phyloP scores from a whole-genome alignment of 176 grass and related monocot species.

The Canna indica region DNA sequence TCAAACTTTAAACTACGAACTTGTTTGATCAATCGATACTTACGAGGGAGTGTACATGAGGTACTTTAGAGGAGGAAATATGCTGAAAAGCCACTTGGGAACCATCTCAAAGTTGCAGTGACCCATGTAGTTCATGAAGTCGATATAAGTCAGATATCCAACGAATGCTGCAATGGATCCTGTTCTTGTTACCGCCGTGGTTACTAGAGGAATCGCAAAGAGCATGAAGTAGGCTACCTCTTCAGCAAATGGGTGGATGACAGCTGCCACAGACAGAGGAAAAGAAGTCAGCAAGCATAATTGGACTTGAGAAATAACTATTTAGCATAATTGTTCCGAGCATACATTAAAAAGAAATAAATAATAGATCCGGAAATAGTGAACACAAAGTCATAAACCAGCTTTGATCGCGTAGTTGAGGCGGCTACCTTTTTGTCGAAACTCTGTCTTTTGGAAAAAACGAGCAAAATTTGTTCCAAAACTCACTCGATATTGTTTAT shows the following conservation, averaged over 20 bases:
- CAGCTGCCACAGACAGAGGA: constrained; percentile 30
- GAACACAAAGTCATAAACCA: too few species aligned
- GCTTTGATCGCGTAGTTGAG: too few species aligned
- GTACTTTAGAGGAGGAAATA: constrained; percentile 76
- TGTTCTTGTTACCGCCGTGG: constrained; percentile 23
- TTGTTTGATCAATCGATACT: constrained; percentile 16
- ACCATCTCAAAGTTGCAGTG: constrained; percentile 93
- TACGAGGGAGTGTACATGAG: constrained; percentile 97
- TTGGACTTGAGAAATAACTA: too few species aligned
- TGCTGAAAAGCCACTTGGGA: constrained; percentile 51
- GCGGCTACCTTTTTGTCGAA: too few species aligned
- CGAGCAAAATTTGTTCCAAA: too few species aligned
- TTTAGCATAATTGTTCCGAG: too few species aligned
- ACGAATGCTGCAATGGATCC: constrained; percentile 27
- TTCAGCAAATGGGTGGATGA: constrained; percentile 86
- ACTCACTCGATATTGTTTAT: too few species aligned
- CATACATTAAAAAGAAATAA: too few species aligned
- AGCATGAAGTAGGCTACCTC: constrained; percentile 48
- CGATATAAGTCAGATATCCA: constrained; percentile 51
- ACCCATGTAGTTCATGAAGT: constrained; percentile 99
- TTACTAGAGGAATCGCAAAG: constrained; percentile 49
- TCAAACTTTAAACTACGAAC: too few species aligned
- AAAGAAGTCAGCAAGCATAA: neutral
- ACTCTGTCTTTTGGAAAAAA: too few species aligned
- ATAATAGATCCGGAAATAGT: too few species aligned